Evolutionary conservation across 2,329 filamentous ascomycete species (phyloP), one percentile per base, ranked within the genome.

Genomic region (Colletotrichum lindemuthianum): DNA sequence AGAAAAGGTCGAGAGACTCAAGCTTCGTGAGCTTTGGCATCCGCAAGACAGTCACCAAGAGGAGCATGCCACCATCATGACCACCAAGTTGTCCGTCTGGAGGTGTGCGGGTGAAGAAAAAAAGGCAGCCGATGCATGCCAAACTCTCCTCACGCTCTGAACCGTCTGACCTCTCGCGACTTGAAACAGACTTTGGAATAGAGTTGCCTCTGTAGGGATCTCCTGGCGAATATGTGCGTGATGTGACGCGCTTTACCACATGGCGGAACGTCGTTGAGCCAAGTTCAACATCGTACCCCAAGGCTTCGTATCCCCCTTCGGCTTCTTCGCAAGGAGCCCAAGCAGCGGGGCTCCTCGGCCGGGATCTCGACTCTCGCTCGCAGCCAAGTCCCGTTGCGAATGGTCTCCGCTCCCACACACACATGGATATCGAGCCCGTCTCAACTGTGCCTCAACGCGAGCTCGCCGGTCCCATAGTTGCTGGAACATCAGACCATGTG

Each of bases 361-460:
- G 24, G 24, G 24, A 24, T 24, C n/a, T 24, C 24, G 24, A 24
- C 1, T 24, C 24, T 24, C 24, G 24, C 24, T 24, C 24, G 24
- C 24, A 24, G 24, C 24, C 24, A 24, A 24, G 24, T 24, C 24
- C 24, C 24, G 24, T 24, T 24, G 24, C 24, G 24, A 4, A 4
- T 24, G 24, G 24, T 24, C 24, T 24, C 24, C 50, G 15, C 41
- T 41, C 34, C 41, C 61, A 61, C 40, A 52, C 41, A 50, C n/a
- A n/a, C 1, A 24, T 24, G 24, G 24, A 36, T 44, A 43, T 52
- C 41, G 16, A 48, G 47, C 16, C 58, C 58, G 58, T 65, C 58
- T 61, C 61, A 61, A 65, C 61, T 65, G 32, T 65, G 61, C 61
- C 47, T 61, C 61, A 61, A 61, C 52, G 47, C 56, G 33, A 33